These are phyloP conservation scores for Solanum hybrid DNA, from an alignment of 305 asterid species.

Conservation along the genomic window DNA sequence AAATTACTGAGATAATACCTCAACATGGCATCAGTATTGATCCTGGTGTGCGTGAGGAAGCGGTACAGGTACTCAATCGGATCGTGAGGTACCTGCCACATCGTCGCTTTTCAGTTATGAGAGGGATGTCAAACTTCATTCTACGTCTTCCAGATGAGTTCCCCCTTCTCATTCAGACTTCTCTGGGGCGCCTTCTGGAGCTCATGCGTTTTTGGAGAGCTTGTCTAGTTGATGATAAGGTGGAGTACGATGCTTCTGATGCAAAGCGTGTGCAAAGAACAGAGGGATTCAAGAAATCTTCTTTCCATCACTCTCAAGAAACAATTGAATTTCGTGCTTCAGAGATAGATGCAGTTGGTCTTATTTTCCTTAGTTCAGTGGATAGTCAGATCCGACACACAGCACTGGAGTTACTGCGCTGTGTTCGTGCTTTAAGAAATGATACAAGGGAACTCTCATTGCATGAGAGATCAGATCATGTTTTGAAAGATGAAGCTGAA, in stretches of 20 bases:
- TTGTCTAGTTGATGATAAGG: constrained; percentile 70
- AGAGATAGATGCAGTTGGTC: constrained; percentile 98
- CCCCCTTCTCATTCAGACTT: constrained; percentile 98
- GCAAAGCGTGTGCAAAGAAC: constrained; percentile 72
- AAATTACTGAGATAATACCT: constrained; percentile 94
- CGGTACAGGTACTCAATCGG: constrained; percentile 92
- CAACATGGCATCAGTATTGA: constrained; percentile 99
- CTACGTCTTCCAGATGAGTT: constrained; percentile 95
- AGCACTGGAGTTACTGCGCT: constrained; percentile 92
- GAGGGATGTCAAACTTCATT: constrained; percentile 93
- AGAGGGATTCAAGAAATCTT: constrained; percentile 84
- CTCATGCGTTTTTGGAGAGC: constrained; percentile 99
- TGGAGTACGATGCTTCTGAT: constrained; percentile 48
- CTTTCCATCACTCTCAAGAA: constrained; percentile 74
- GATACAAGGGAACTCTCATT: constrained; percentile 67
- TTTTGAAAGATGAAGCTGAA: constrained; percentile 64
- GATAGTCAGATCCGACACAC: constrained; percentile 99
- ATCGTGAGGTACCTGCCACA: constrained; percentile 90
- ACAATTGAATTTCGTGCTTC: constrained; percentile 86
- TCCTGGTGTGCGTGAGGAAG: constrained; percentile 99
- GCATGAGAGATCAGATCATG: constrained; percentile 51
- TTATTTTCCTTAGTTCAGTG: constrained; percentile 92
- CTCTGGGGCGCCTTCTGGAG: constrained; percentile 94
- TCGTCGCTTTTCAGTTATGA: constrained; percentile 98
- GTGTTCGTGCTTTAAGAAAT: constrained; percentile 83